Evolutionary conservation across 2,329 filamentous ascomycete species (phyloP).

Genomic region (Microdochium trichocladiopsis): DNA sequence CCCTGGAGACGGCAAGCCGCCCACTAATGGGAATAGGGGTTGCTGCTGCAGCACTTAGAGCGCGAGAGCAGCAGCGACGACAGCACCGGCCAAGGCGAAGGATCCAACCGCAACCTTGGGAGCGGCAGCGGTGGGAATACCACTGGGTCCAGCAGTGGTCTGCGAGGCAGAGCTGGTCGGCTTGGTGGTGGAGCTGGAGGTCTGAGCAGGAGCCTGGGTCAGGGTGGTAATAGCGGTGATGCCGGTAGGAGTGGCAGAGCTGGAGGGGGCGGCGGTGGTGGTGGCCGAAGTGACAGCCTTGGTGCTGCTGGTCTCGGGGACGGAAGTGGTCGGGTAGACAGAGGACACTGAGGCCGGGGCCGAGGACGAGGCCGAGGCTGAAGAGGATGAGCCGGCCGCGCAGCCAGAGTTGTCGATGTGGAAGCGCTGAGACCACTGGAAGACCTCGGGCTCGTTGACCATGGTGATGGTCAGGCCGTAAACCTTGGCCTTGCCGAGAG

Average conservation of each 20-base stretch:
- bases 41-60: conserved; percentile 23
- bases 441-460: conserved; percentile 36
- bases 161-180: conserved; percentile 9
- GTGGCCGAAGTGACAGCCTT: conserved; percentile 7
- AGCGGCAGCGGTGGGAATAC: conserved; percentile 18
- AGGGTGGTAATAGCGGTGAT: conserved; percentile 16
- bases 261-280: conserved; percentile 8
- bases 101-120: conserved; percentile 27
- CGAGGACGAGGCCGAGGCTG: neutral
- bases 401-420: conserved; percentile 30
- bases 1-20: neutral
- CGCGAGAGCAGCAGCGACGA: conserved; percentile 33
- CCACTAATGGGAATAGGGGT: neutral
- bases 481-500: conserved; percentile 34
- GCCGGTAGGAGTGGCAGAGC: conserved; percentile 3
- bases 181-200: conserved; percentile 9
- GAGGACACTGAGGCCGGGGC: neutral
- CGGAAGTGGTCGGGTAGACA: conserved; percentile 10
- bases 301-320: conserved; percentile 4
- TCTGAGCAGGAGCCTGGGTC: conserved; percentile 11
- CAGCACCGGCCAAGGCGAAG: conserved; percentile 29
- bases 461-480: conserved; percentile 53
- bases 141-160: conserved; percentile 3
- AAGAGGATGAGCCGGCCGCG: conserved; percentile 3
- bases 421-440: conserved; percentile 61